Conservation (phyloP, 2,329 filamentous ascomycete species). For the Endothia cerciana region DNA sequence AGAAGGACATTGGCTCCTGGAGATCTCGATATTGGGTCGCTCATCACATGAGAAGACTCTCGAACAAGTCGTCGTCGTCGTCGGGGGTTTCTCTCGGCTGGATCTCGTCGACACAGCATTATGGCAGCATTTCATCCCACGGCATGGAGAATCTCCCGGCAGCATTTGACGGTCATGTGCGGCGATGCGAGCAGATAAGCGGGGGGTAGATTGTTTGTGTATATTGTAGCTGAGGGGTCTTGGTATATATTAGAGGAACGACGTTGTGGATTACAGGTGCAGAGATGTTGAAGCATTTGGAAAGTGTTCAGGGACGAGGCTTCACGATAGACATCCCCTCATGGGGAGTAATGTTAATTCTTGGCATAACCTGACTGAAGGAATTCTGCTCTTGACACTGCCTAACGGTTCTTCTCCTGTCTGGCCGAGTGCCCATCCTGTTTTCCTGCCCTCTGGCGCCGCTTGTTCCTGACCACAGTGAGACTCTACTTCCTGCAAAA, state of each 20-base stretch:
- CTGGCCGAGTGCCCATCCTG: neutral
- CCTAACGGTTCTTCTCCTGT: neutral
- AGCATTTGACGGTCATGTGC: conserved; percentile 26
- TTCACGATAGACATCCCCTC: conserved; percentile 27
- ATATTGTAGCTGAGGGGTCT: conserved; percentile 16
- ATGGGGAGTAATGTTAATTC: conserved; percentile 29
- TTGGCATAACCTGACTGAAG: conserved; percentile 22
- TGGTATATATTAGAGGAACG: conserved; percentile 13
- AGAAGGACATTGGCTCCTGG: conserved; percentile 57
- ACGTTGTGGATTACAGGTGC: conserved; percentile 24
- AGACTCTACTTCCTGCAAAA: neutral
- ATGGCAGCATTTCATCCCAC: conserved; percentile 10
- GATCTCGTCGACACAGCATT: conserved; percentile 10
- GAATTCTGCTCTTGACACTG: neutral
- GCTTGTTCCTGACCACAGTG: neutral
- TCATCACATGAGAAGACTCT: conserved; percentile 25
- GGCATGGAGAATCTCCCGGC: conserved; percentile 21
- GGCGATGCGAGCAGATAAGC: conserved; percentile 10
- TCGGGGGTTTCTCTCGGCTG: neutral
- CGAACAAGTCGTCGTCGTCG: neutral
- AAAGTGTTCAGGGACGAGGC: conserved; percentile 24
- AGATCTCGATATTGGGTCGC: conserved; percentile 44
- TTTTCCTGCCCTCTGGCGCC: neutral
- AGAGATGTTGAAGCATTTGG: conserved; percentile 21
- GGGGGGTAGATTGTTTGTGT: conserved; percentile 24